Conservation (phyloP, 2,329 filamentous ascomycete species). For the Exophiala alcalophila region DNA sequence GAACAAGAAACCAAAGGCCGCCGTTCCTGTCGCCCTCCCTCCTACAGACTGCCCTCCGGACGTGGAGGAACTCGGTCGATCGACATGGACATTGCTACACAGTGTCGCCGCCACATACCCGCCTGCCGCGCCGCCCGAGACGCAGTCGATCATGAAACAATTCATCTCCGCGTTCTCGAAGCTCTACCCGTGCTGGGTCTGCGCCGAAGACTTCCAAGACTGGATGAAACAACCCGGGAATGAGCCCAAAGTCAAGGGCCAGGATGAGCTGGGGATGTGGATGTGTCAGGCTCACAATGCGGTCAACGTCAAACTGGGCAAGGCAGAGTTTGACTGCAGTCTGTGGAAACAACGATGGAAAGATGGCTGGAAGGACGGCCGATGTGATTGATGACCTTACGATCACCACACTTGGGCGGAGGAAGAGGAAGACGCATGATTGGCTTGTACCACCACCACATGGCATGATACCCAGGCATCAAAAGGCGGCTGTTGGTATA, state of each 20-base stretch:
- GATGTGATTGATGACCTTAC: conserved; percentile 52
- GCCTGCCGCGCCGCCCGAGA: conserved; percentile 58
- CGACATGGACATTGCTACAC: conserved; percentile 91
- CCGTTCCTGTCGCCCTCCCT: conserved; percentile 26
- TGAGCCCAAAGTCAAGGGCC: conserved; percentile 57
- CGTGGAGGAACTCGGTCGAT: conserved; percentile 79
- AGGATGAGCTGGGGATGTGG: conserved; percentile 49
- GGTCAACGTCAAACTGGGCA: conserved; percentile 72
- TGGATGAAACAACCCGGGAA: conserved; percentile 70
- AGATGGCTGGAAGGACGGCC: conserved; percentile 73
- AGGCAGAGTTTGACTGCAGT: conserved; percentile 82
- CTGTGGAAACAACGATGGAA: conserved; percentile 93
- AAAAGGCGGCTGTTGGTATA: neutral
- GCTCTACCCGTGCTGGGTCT: conserved; percentile 93
- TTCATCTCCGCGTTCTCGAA: conserved; percentile 81
- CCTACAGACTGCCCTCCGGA: conserved; percentile 77
- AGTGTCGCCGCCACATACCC: conserved; percentile 88
- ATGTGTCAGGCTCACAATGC: conserved; percentile 53
- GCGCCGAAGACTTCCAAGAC: conserved; percentile 81
- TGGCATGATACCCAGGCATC: neutral
- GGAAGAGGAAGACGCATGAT: neutral
- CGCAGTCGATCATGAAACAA: conserved; percentile 72
- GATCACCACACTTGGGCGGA: neutral
- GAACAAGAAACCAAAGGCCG: conserved; percentile 27
- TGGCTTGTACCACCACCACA: conserved; percentile 1